A percentile compares a stretch with the other conserved stretches of the same genome.
Conservation (phyloP, 164 flowering plant species). For the Tetracentron sinense region DNA sequence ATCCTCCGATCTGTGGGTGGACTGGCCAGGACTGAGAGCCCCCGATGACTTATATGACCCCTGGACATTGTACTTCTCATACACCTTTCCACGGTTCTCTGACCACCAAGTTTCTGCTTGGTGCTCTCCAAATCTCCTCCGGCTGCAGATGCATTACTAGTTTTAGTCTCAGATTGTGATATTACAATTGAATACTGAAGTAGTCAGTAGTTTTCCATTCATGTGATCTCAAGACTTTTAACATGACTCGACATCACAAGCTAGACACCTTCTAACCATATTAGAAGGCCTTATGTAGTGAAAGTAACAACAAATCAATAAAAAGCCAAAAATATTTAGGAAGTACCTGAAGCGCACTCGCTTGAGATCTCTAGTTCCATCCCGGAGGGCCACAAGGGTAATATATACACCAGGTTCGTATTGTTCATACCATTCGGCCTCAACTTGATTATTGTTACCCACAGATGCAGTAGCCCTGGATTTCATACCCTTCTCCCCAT, state of each 20-base stretch:
- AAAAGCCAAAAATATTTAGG: background rate
- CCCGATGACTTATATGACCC: conserved; percentile 50
- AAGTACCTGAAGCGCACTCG: conserved; percentile 88
- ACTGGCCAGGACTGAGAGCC: conserved; percentile 20
- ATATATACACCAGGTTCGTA: conserved; percentile 88
- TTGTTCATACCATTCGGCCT: conserved; percentile 84
- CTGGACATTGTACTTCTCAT: conserved; percentile 61
- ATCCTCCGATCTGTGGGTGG: conserved; percentile 21
- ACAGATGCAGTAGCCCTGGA: conserved; percentile 28
- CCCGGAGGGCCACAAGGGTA: conserved; percentile 66
- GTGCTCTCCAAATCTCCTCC: conserved; percentile 73
- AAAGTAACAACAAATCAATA: background rate
- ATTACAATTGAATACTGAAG: background rate
- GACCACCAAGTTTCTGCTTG: conserved; percentile 82
- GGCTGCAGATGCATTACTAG: conserved; percentile 38
- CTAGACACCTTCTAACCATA: background rate
- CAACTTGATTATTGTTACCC: conserved; percentile 39
- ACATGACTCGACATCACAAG: background rate
- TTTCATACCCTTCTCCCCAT: conserved; percentile 37
- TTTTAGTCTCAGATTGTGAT: conserved; percentile 4
- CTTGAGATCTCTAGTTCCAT: conserved; percentile 78
- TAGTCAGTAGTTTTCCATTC: background rate
- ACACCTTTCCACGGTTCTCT: conserved; percentile 69
- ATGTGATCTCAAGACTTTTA: background rate
- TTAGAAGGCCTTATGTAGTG: background rate